Base-by-base conservation (phyloP, 2,329 filamentous ascomycete species). In the Orbilia oligospora region DNA sequence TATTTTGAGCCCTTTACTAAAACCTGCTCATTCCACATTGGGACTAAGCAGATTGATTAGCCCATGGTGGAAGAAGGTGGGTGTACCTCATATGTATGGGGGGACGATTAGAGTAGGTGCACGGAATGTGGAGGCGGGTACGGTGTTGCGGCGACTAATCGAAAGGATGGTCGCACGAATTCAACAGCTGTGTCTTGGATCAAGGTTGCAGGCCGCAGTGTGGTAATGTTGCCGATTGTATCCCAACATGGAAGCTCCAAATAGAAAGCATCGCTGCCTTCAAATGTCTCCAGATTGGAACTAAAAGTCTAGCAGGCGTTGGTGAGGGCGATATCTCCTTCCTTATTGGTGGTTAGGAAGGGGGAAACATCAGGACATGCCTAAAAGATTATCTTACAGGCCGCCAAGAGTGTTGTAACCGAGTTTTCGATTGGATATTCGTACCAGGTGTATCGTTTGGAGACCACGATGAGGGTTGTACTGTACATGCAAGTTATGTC, bases 11-110 rank as follows among this genome's bases (percentile, higher is more conserved):
- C 27, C 51, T 63, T 38, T 24, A 18, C 58, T 46, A 41, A 77
- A 77, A 77, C 48, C 41, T 18, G 75, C 68, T 55, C 75, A 78
- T 78, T 68, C 63, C 68, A 58, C 16, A 36, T 63, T 36, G 53
- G 27, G 24, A n/a, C 22, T 48, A 16, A n/a, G 24, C 27, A 14
- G 9, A 22, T n/a, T 38, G 9, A n/a, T 20, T 18, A 18, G 27
- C 5, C 22, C n/a, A 63, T 55, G 33, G 27, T 46, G 67, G 69
- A 16, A 69, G 68, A 78, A 72, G 55, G 75, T 77, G 51, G n/a
- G n/a, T n/a, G 14, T 16, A n/a, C 16, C 14, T 20, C n/a, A 16
- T 20, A 30, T 3, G 27, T 30, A 30, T 51, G 44, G 41, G 44
- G 30, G 10, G 24, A 36, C 63, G 18, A 41, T 71, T 68, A 12